phyloP scores from a whole-genome alignment of 2,329 filamentous ascomycete species.

The Pseudogymnoascus sp. region DNA sequence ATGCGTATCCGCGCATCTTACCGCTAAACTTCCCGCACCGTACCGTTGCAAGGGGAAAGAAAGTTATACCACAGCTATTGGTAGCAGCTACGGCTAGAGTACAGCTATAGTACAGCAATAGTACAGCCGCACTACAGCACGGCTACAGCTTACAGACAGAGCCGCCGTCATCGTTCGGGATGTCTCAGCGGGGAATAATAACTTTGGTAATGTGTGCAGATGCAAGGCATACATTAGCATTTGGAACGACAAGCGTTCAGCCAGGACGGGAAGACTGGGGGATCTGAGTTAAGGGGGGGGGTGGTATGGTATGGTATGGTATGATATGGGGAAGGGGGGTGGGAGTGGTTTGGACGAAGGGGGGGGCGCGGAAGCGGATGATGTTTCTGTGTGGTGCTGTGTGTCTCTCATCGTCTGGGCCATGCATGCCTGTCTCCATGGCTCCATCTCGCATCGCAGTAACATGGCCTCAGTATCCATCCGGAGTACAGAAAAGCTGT shows the following conservation, averaged over 20 bases:
- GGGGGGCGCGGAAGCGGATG: background rate
- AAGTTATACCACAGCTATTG: background rate
- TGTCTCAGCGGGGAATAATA: background rate
- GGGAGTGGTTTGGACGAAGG: background rate
- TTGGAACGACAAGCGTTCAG: background rate
- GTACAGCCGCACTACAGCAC: background rate
- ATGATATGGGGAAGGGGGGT: background rate
- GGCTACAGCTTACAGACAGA: background rate
- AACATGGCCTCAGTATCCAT: too few relatives aligned
- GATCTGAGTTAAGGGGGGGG: background rate
- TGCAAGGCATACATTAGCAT: background rate
- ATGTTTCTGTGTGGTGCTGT: background rate
- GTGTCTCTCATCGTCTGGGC: background rate
- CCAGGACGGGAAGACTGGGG: background rate
- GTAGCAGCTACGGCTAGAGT: background rate
- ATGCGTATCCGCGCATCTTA: background rate
- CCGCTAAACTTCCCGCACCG: background rate
- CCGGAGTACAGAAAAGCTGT: too few relatives aligned
- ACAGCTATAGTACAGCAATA: background rate
- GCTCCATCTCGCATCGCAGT: too few relatives aligned
- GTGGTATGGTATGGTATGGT: background rate
- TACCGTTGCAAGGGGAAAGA: background rate
- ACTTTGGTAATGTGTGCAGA: background rate
- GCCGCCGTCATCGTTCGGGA: background rate
- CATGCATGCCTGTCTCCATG: background rate